Evolutionary conservation across 192 early-diverging fungal genomes (phyloP), one percentile per base, ranked within the genome.

Genomic region (Coemansia sp.): DNA sequence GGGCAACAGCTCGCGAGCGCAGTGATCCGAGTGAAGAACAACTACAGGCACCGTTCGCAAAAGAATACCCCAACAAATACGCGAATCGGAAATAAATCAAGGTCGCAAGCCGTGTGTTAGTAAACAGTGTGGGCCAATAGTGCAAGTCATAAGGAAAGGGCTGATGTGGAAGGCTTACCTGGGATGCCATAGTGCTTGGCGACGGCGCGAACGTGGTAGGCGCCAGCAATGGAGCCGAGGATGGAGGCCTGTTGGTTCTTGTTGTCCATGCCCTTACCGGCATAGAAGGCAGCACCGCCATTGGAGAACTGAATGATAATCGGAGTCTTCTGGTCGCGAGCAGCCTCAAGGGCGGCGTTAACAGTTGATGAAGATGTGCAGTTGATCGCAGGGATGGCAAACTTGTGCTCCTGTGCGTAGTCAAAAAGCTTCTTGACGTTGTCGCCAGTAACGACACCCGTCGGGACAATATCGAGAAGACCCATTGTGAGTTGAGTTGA

Each of bases 371-470:
- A 91, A 38, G 91, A 90, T 70, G 93, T 96, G 87, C 93, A 94
- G 85, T 97, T 97, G 84, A 97, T 89, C 44, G 95, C 93, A 52
- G 95, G 94, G 82, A 97, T 97, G 68, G 95, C 95, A 65, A 94
- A 97, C 28, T 85, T 71, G 77, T 97, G 84, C 76, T 94, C 72
- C 67, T 81, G 83, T 26, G 86, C 86, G 56, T 88, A 92, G 63
- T 86, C 68, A 59, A 91, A 88, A 55, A 90, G 74, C 85, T 91
- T 93, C 82, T 86, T 85, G 73, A 96, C 87, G 81, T 94, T 85
- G 78, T 97, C 90, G 71, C 94, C 94, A 61, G 94, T 94, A 73
- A 97, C 82, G 75, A 97, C 94, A 59, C 94, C 94, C 71, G 93
- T 82, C 53, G 90, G 89, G 74, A 96, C 88, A 66, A 94, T 84